Conservation (phyloP, 73 alveolate genomes). For the Uronychia binucleata region DNA sequence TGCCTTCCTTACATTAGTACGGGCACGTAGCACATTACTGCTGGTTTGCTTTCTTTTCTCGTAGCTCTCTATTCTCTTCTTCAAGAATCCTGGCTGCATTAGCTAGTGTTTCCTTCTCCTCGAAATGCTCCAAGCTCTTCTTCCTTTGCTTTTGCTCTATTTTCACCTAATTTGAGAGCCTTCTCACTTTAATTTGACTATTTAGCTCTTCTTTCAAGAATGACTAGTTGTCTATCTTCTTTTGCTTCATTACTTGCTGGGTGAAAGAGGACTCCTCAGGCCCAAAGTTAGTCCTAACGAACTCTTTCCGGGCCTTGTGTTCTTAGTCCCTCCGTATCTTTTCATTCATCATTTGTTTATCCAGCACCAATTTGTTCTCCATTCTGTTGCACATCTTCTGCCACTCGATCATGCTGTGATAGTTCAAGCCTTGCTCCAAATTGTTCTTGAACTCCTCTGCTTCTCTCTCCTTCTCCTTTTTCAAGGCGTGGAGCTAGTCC, state of each 20-base stretch:
- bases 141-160: neutral
- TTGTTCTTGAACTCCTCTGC: neutral
- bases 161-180: neutral
- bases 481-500: neutral
- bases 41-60: neutral
- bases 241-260: neutral
- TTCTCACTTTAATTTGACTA: neutral
- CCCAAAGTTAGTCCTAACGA: slow-evolving; percentile 21
- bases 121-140: neutral
- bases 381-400: slow-evolving; percentile 5
- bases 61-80: neutral
- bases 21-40: too few species aligned
- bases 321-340: neutral
- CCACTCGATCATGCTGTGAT: neutral
- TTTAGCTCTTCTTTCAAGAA: neutral
- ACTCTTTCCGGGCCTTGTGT: neutral
- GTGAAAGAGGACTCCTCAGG: slow-evolving; percentile 12
- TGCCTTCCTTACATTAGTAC: too few species aligned
- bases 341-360: neutral
- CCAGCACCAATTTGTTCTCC: neutral
- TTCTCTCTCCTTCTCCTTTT: neutral
- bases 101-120: neutral
- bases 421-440: neutral
- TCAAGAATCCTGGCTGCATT: neutral
- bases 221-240: neutral